Evolutionary conservation across 495 filamentous ascomycete species (phyloP).

Genomic region (Aspergillus steynii): DNA sequence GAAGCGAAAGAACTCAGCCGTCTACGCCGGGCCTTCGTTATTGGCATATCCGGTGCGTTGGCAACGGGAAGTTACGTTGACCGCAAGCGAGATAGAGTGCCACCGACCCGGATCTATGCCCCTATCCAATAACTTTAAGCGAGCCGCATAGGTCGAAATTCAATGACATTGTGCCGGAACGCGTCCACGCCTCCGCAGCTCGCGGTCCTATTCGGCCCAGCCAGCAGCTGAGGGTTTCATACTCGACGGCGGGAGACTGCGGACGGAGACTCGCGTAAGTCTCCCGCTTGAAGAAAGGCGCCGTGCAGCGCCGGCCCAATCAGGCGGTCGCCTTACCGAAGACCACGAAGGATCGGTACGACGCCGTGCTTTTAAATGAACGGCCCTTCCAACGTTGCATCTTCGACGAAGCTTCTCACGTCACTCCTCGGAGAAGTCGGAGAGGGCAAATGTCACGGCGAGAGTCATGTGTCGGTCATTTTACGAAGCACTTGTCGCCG

Average conservation of each 20-base stretch:
- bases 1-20: neutral
- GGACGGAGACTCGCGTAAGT: constrained; percentile 35
- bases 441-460: no score
- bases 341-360: constrained; percentile 5
- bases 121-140: constrained; percentile 6
- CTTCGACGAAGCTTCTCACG: neutral
- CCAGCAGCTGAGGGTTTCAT: neutral
- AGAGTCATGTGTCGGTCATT: neutral
- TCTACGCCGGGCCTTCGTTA: neutral
- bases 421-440: neutral
- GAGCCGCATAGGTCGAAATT: neutral
- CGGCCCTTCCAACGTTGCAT: no score
- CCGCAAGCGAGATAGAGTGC: neutral
- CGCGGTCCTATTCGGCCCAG: neutral
- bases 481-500: neutral
- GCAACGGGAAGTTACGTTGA: neutral
- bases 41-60: neutral
- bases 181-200: no score
- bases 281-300: constrained; percentile 45
- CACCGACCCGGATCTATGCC: neutral
- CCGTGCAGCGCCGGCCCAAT: constrained; percentile 31
- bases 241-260: neutral
- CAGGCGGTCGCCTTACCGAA: constrained; percentile 40
- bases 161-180: constrained; percentile 6
- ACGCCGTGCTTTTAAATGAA: no score